Evolutionary conservation across 23 red algal species (phyloP), one percentile per base, ranked within the genome.

Genomic region (Cyanidioschyzon merolae): DNA sequence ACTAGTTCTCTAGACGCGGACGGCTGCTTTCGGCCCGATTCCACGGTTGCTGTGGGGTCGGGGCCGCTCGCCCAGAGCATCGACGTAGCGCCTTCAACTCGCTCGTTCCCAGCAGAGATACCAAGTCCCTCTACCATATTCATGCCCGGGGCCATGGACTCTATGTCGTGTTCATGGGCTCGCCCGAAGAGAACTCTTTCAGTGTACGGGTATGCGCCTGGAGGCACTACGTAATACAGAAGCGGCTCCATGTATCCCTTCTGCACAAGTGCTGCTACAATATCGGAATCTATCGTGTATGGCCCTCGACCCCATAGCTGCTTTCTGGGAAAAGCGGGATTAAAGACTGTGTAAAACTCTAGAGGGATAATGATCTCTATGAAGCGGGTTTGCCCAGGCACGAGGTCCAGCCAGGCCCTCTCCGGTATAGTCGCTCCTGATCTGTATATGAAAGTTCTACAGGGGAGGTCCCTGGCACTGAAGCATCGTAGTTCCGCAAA

Each of bases 271-370:
- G 83, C 84, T 2, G 83, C 82, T 32, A 86, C 83, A 40, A 87
- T 38, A 68, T 92, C 89, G 1, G 83, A 86, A 54, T 92, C 89
- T 50, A 75, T 77, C 21, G 83, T 92, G 40, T 92, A 92, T 15
- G 21, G 21, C 3, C 75, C 79, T 2, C 50, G 39, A 7, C 89
- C 89, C 89, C 89, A 92, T 0, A 92, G 76, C 40, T 83, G 67
- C 1, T 83, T 77, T 39, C 67, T 41, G 1, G 50, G 41, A 40
- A 92, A 17, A 2, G 83, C 59, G 7, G 77, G 40, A 75, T 83
- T 76, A 63, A 54, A 15, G 0, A 58, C n/a, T 0, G 89, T 83
- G 30, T 83, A 76, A 68, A 85, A 75, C 37, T 92, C 89, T 2
- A 74, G 34, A 2, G 89, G 74, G 2, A 92, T n/a, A 38, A 80